phyloP scores from a whole-genome alignment of 1,284 basidiomycete genomes.

The Exobasidium rhododendri region DNA sequence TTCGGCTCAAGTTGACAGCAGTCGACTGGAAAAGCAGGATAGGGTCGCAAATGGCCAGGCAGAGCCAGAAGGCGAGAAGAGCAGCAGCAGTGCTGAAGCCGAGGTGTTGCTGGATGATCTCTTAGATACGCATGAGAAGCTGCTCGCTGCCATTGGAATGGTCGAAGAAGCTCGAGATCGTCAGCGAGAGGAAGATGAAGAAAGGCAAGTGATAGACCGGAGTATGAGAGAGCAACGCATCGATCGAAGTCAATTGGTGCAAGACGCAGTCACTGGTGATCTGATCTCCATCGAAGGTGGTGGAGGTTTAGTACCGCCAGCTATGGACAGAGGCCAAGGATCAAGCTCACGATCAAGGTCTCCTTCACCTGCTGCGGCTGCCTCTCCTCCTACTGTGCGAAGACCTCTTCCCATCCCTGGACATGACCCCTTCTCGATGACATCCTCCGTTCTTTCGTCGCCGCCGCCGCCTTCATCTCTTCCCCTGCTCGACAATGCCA shows the following conservation, averaged over 20 bases:
- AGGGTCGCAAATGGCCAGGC: not conserved
- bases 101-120: constrained; percentile 39
- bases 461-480: not conserved
- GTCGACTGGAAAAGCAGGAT: not conserved
- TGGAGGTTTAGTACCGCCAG: not conserved
- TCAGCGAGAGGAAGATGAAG: constrained; percentile 33
- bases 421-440: too few species aligned
- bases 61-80: constrained; percentile 3
- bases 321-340: constrained; percentile 4
- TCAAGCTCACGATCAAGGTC: constrained; percentile 17
- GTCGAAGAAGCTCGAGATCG: constrained; percentile 27
- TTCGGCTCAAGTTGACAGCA: constrained; percentile 30
- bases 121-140: constrained; percentile 32
- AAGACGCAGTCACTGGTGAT: constrained; percentile 26
- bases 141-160: constrained; percentile 22
- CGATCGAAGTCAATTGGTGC: constrained; percentile 27
- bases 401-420: constrained; percentile 1
- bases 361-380: not conserved
- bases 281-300: constrained; percentile 22
- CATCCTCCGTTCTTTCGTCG: not conserved
- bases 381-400: not conserved
- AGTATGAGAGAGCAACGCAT: constrained; percentile 32
- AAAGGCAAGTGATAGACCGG: constrained; percentile 29
- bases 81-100: constrained; percentile 17
- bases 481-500: not conserved